Evolutionary conservation across 2,329 filamentous ascomycete genomes (phyloP).

Genomic region (Cadophora sp.): DNA sequence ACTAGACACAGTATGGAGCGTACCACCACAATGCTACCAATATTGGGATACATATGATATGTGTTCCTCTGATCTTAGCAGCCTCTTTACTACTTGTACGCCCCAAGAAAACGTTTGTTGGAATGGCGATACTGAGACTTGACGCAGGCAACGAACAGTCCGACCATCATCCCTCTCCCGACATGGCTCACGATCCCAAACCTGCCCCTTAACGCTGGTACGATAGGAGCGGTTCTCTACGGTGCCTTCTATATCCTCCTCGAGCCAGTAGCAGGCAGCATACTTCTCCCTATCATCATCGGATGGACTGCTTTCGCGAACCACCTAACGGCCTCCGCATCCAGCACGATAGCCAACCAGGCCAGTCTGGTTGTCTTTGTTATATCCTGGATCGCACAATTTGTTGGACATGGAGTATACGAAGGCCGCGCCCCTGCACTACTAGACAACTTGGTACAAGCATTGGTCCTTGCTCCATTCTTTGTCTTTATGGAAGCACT

Average conservation of each 20-base stretch:
- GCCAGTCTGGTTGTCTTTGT: conserved; percentile 72
- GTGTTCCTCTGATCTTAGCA: conserved; percentile 77
- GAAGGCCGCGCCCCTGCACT: conserved; percentile 89
- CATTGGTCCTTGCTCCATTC: conserved; percentile 89
- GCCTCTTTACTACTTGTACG: conserved; percentile 74
- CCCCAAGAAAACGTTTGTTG: not conserved
- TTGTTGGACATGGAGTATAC: conserved; percentile 88
- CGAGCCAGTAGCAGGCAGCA: conserved; percentile 87
- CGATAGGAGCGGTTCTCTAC: conserved; percentile 71
- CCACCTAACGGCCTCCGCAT: conserved; percentile 62
- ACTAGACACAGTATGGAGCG: conserved; percentile 71
- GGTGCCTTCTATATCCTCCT: conserved; percentile 85
- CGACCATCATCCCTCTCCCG: conserved; percentile 68
- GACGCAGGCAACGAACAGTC: conserved; percentile 65
- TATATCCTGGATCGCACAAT: conserved; percentile 85
- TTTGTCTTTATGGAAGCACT: conserved; percentile 97
- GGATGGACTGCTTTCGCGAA: conserved; percentile 78
- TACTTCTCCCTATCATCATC: conserved; percentile 78
- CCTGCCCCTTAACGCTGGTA: conserved; percentile 70
- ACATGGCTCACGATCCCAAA: conserved; percentile 72
- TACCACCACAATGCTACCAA: conserved; percentile 84
- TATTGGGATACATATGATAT: conserved; percentile 78
- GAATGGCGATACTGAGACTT: conserved; percentile 34
- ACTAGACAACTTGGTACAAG: conserved; percentile 90
- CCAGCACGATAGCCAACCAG: conserved; percentile 50